A percentile compares a stretch with the other conserved stretches of the same genome.
Evolutionary conservation across 352 stramenopile species (phyloP).

Genomic region (Globisporangium heterothallicum): DNA sequence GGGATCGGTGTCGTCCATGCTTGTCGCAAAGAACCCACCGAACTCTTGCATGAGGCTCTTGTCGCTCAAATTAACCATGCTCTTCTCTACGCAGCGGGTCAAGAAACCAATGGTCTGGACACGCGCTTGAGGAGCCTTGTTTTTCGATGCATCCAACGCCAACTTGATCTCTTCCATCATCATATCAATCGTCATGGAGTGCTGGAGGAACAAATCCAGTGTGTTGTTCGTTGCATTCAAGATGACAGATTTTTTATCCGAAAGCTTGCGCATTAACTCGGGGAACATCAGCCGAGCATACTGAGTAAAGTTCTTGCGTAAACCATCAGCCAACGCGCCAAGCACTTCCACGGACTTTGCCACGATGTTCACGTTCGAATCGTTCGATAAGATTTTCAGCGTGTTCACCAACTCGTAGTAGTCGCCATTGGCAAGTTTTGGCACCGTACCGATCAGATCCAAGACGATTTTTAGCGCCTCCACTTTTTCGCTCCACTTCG

Average conservation of each 20-base stretch:
- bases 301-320: slow-evolving; percentile 78
- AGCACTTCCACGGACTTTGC: slow-evolving; percentile 83
- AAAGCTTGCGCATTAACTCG: slow-evolving; percentile 78
- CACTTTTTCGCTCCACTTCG: slow-evolving; percentile 88
- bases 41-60: slow-evolving; percentile 61
- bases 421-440: slow-evolving; percentile 82
- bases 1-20: slow-evolving; percentile 74
- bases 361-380: slow-evolving; percentile 87
- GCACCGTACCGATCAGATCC: slow-evolving; percentile 71
- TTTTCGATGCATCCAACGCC: slow-evolving; percentile 64
- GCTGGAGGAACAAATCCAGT: slow-evolving; percentile 73
- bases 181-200: slow-evolving; percentile 80
- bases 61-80: slow-evolving; percentile 55
- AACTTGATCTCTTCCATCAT: slow-evolving; percentile 85
- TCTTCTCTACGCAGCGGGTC: slow-evolving; percentile 63
- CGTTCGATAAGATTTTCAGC: slow-evolving; percentile 71
- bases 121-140: slow-evolving; percentile 74
- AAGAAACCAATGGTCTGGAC: slow-evolving; percentile 75
- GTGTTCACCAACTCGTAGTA: slow-evolving; percentile 85
- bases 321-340: slow-evolving; percentile 65
- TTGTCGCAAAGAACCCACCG: slow-evolving; percentile 48
- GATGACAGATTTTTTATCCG: slow-evolving; percentile 84
- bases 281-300: slow-evolving; percentile 73
- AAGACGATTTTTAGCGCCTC: slow-evolving; percentile 83
- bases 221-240: slow-evolving; percentile 80